Base-by-base conservation (phyloP, 768 basidiomycete genomes). In the Boletellus ananas region DNA sequence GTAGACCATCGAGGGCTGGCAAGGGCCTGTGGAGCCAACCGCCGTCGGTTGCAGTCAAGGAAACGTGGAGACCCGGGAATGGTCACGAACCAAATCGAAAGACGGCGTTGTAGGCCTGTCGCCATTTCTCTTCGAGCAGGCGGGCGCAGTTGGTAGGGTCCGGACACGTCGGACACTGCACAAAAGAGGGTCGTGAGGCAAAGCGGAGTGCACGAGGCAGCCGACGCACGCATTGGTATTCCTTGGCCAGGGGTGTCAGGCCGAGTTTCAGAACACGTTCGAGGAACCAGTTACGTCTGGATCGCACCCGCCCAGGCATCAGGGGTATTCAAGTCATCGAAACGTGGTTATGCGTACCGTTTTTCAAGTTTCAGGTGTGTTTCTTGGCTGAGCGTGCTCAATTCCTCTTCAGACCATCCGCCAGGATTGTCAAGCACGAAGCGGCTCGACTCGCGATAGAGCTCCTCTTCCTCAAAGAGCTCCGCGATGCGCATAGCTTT, bases 401-500 rank as follows among this genome's bases (percentile, higher is more conserved):
- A 71, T 58, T 93, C 90, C 37, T 87, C 79, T 54, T 87, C 85
- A 0, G 79, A 74, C 84, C 85, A 93, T 13, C 86, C 90, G 46
- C 90, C 89, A 11, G 91, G 91, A 64, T 93, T 92, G 63, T 95
- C 93, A 18, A 97, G 76, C 10, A 95, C 89, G 62, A 94, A 96
- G 43, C 94, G 82, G 57, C 89, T 93, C 0, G 87, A 80, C 70
- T 97, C 94, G 45, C 88, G 83, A 62, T 90, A 97, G 3, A 93
- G 78, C 34, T 92, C 90, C 56, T 92, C 90, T 61, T 94, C 89
- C 57, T 87, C 85, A 58, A 94, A 92, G 20, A 91, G 75, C 60
- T 95, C 94, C 3, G 93, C 92, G 31, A 95, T 90, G 21, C 85
- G 83, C 79, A 96, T 84, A 3, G 94, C 92, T 68, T 94, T 90